Percentiles rank a stretch among this genome's conserved stretches.
Conservation (phyloP, 345 rosid species). For the Eutrema heterophyllum region DNA sequence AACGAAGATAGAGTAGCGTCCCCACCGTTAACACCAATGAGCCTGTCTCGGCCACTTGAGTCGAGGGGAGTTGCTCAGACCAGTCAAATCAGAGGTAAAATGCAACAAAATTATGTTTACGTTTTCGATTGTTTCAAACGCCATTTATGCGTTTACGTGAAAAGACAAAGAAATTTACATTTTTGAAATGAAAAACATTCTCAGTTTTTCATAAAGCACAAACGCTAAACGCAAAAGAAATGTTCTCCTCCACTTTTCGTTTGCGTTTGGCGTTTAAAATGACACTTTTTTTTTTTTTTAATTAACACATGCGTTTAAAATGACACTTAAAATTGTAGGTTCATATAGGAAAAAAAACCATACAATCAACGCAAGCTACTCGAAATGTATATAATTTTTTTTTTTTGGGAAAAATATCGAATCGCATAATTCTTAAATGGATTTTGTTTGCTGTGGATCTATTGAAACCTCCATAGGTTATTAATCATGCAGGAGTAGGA, state of each 20-base stretch:
- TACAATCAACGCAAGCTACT: neutral
- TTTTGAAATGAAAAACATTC: neutral
- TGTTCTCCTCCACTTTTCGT: neutral
- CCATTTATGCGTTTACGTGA: neutral
- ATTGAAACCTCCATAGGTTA: constrained; percentile 31
- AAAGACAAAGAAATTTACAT: neutral
- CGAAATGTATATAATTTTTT: neutral
- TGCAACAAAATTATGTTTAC: neutral
- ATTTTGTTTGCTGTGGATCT: constrained; percentile 3
- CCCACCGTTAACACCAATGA: constrained; percentile 80
- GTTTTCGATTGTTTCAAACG: neutral
- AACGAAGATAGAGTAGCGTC: constrained; percentile 44
- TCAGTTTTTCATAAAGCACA: neutral
- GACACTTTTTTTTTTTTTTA: neutral
- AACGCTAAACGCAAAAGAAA: neutral
- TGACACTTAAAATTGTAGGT: neutral
- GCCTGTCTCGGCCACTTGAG: constrained; percentile 35
- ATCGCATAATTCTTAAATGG: neutral
- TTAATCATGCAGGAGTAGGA: constrained; percentile 32
- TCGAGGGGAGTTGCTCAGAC: constrained; percentile 44
- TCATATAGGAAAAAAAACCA: neutral
- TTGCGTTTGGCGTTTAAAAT: neutral
- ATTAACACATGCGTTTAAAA: neutral
- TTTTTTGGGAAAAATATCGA: neutral
- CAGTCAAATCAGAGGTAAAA: constrained; percentile 69